Evolutionary conservation across 768 basidiomycete genomes (phyloP).

Genomic region (Leccinum ochraceum): DNA sequence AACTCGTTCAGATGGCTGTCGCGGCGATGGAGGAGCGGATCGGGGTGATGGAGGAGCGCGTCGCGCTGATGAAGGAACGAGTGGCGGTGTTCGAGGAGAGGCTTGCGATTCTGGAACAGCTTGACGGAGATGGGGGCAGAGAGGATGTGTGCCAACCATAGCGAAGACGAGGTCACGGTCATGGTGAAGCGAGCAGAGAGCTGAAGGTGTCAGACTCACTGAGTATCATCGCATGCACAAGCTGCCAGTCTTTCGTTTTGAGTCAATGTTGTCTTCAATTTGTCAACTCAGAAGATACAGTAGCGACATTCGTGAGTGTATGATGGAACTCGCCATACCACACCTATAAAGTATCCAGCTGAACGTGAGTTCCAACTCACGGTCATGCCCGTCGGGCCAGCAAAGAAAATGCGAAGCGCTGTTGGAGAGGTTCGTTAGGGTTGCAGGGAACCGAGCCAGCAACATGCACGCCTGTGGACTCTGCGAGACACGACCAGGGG

Average conservation of each 20-base stretch:
- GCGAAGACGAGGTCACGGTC: not conserved
- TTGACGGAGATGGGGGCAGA: not conserved
- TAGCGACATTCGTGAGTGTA: slow-evolving; percentile 21
- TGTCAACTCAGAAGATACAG: not conserved
- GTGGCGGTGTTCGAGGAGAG: not conserved
- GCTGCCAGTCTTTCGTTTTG: too few relatives aligned
- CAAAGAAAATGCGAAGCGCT: slow-evolving; percentile 28
- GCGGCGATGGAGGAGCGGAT: not conserved
- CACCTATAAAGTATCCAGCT: slow-evolving; percentile 25
- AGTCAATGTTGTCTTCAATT: too few relatives aligned
- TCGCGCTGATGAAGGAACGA: not conserved
- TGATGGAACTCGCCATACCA: slow-evolving; percentile 26
- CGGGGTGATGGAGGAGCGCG: not conserved
- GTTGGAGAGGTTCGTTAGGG: slow-evolving; percentile 30
- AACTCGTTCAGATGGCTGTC: not conserved
- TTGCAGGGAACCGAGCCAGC: slow-evolving; percentile 31
- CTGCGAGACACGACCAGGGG: too few relatives aligned
- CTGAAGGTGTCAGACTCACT: too few relatives aligned
- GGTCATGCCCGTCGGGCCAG: slow-evolving; percentile 27
- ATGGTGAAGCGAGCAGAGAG: too few relatives aligned
- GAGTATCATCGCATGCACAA: too few relatives aligned
- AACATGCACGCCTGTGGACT: slow-evolving; percentile 29
- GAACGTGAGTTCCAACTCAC: slow-evolving; percentile 26
- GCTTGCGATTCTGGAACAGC: not conserved
- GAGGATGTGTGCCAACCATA: not conserved